Conservation (phyloP, 129 eudicot genomes). For the Lactuca saligna region DNA sequence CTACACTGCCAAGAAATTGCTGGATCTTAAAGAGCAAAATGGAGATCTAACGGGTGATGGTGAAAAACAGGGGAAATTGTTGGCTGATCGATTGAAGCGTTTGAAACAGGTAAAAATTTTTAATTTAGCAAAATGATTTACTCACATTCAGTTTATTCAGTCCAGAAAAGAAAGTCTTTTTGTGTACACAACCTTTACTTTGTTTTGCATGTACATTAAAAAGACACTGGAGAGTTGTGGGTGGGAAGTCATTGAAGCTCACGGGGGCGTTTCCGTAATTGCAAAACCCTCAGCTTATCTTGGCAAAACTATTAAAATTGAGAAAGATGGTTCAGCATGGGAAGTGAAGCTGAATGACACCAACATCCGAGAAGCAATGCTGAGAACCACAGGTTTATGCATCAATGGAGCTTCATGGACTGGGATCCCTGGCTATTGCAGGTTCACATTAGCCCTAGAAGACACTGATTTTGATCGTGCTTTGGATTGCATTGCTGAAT, state of each 20-base stretch:
- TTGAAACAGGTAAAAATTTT: constrained; percentile 61
- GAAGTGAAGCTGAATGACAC: constrained; percentile 68
- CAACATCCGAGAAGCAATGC: constrained; percentile 79
- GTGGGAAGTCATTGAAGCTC: constrained; percentile 90
- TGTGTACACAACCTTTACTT: too few relatives aligned
- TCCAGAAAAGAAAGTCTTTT: too few relatives aligned
- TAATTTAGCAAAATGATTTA: too few relatives aligned
- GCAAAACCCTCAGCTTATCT: constrained; percentile 74
- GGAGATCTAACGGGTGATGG: constrained; percentile 35
- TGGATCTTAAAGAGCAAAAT: constrained; percentile 67
- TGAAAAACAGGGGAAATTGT: constrained; percentile 49
- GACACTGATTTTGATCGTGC: constrained; percentile 71
- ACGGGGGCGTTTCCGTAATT: constrained; percentile 77
- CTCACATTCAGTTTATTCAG: too few relatives aligned
- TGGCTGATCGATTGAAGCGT: constrained; percentile 59
- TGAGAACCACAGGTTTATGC: constrained; percentile 79
- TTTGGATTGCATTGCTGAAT: constrained; percentile 59
- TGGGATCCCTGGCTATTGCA: constrained; percentile 87
- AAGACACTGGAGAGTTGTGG: constrained; percentile 83
- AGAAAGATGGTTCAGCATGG: constrained; percentile 35
- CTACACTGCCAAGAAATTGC: constrained; percentile 83
- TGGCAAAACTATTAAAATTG: constrained; percentile 58
- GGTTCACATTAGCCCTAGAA: constrained; percentile 82
- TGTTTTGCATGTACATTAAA: constrained; percentile 19
- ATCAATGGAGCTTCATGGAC: constrained; percentile 90